Base-by-base conservation (phyloP, 306 rosid genomes). In the Castanopsis chinensis region DNA sequence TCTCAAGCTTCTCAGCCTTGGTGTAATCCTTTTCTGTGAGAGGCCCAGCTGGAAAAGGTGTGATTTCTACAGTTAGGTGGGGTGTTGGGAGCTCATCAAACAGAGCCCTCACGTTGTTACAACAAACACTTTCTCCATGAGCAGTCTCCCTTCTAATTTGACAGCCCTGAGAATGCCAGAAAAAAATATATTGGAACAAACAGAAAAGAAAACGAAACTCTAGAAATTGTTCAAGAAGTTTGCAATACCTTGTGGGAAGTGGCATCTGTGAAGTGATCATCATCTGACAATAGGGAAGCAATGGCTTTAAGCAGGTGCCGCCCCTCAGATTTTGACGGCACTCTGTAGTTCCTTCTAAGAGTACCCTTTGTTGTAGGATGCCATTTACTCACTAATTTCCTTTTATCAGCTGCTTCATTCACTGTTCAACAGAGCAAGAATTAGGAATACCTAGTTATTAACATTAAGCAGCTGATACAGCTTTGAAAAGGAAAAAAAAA, bases 11-110 rank as follows among this genome's bases (percentile, higher is more conserved):
- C 89, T 92, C 97, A 17, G 99, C 99, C 75, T 92, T 94, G 27
- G 92, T 85, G 89, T 92, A 94, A 84, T 94, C 97, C 52, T 77
- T 91, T 51, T 91, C 92, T 35, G 89, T 84, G 70, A 94, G 97
- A 23, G 90, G 88, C 74, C 97, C 99, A 69, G 86, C 86, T 5
- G 97, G 99, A 81, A 94, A 91, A 64, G 99, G 94, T 12, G 97
- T 91, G 73, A 94, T 92, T 82, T 94, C 97, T 58, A 94, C 93
- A 55, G 71, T 58, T 17, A 94, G 84, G 84, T 92, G 99, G 1
- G 99, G 99, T 57, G 97, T 92, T 67, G 99, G 99, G 56, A 94
- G 95, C 85, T 94, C 99, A 64, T 94, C 99, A 56, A 94, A 92
- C 73, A 94, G 89, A 52, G 97, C 99, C 91, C 99, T 91, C 75